Evolutionary conservation across 345 rosid species (phyloP), one percentile per base, ranked within the genome.

Genomic region (Eucalyptus cloeziana): DNA sequence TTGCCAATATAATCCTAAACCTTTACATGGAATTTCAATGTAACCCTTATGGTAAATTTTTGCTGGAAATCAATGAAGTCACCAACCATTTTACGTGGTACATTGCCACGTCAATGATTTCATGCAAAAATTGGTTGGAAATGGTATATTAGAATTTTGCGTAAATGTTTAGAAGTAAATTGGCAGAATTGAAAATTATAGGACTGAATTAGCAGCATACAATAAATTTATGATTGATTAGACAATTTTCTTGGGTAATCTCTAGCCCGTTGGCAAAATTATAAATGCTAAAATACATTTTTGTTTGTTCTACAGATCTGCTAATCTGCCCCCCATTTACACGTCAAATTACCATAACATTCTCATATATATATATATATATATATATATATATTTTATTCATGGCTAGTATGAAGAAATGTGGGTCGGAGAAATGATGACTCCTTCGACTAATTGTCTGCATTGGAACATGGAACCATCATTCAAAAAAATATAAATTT

Each of bases 61-160:
- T 64, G 2, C 3, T n/a, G 3, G 3, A n/a, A 64, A 64, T 64
- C 37, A n/a, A 14, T 64, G 7, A 60, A 27, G 16, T 64, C 37
- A 15, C 0, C 5, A 3, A 2, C 9, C 8, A 2, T 64, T 9
- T 7, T n/a, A n/a, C 6, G 1, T 64, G 21, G 7, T 64, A 64
- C 0, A 64, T n/a, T n/a, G 31, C 8, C 13, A 60, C 31, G 12
- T 60, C 0, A 27, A 13, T 30, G 8, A 27, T 62, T 62, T 62
- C 16, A 6, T 64, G 19, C 6, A 7, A 64, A 64, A n/a, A 64
- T 14, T 64, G 5, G 2, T 7, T 8, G 21, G 21, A 64, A 64
- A n/a, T 0, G 10, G 1, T 64, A 7, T 7, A 14, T n/a, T 15
- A 64, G 11, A 64, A 64, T n/a, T 64, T 64, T 2, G 0, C 0